Percentiles rank a stretch among this genome's conserved stretches.
phyloP scores from a whole-genome alignment of 2,329 filamentous ascomycete species.

The Aspergillus phoenicis region DNA sequence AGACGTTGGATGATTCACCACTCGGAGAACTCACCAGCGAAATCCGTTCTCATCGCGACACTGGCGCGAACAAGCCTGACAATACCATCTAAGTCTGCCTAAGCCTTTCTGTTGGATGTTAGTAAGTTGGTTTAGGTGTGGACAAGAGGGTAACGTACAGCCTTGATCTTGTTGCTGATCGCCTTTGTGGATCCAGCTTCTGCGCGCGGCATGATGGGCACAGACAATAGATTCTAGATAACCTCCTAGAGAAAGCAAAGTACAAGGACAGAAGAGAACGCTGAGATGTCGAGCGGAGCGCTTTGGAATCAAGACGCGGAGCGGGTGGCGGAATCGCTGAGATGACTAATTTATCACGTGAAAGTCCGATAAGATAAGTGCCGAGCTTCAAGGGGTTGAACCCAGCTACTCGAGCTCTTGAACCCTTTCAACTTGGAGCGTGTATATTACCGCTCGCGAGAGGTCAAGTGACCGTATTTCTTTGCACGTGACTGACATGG shows the following conservation, averaged over 20 bases:
- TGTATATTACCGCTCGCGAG: no score
- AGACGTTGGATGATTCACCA: no score
- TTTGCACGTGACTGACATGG: no score
- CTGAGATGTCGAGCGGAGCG: not conserved
- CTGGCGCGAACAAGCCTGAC: conserved; percentile 76
- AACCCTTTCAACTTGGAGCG: not conserved
- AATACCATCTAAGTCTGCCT: conserved; percentile 89
- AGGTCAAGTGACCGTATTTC: no score
- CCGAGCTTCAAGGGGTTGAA: not conserved
- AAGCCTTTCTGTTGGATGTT: conserved; percentile 46
- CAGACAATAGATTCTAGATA: not conserved
- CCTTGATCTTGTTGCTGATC: conserved; percentile 87
- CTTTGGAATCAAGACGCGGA: not conserved
- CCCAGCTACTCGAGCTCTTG: not conserved
- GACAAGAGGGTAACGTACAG: conserved; percentile 56
- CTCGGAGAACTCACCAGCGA: conserved; percentile 56
- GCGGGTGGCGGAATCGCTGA: not conserved
- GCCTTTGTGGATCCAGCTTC: conserved; percentile 91
- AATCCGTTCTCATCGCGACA: conserved; percentile 87
- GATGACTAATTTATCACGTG: not conserved
- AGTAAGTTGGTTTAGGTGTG: conserved; percentile 1
- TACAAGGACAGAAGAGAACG: not conserved
- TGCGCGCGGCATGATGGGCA: conserved; percentile 77
- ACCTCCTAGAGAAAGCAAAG: no score
- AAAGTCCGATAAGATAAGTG: not conserved